Percentiles rank a stretch among this genome's conserved stretches.
Evolutionary conservation across 345 rosid species (phyloP).

Genomic region (Acer saccharum): DNA sequence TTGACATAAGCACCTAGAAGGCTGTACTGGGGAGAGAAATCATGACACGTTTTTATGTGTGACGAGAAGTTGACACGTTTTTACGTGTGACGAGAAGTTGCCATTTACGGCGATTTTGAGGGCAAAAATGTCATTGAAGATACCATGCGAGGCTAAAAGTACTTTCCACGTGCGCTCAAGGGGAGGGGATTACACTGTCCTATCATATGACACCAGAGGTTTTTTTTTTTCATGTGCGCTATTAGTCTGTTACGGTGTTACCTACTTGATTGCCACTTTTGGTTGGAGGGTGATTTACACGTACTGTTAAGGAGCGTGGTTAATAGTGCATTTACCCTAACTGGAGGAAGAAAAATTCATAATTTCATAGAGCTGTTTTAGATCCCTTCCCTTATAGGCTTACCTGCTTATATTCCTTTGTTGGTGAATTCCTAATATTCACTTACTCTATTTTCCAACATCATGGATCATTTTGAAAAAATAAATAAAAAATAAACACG

Average conservation of each 20-base stretch:
- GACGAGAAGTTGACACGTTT: conserved; percentile 12
- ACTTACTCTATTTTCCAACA: neutral
- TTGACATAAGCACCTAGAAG: neutral
- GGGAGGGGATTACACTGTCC: neutral
- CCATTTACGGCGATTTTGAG: neutral
- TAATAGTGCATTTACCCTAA: neutral
- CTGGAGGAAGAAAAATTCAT: neutral
- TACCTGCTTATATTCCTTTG: neutral
- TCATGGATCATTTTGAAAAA: too few relatives aligned
- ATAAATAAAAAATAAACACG: neutral
- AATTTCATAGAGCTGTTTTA: neutral
- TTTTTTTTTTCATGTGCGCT: neutral
- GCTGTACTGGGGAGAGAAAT: too few relatives aligned
- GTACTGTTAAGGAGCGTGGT: conserved; percentile 8
- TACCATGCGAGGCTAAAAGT: neutral
- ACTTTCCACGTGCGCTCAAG: conserved; percentile 22
- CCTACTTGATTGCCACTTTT: neutral
- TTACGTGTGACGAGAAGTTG: neutral
- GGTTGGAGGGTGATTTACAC: neutral
- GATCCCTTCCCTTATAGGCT: neutral
- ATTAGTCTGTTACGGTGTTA: neutral
- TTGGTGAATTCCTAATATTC: neutral
- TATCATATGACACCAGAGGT: neutral
- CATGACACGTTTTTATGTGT: neutral
- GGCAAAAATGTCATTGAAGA: neutral